Evolutionary conservation across 768 basidiomycete species (phyloP).

Genomic region (Psilocybe cubensis): DNA sequence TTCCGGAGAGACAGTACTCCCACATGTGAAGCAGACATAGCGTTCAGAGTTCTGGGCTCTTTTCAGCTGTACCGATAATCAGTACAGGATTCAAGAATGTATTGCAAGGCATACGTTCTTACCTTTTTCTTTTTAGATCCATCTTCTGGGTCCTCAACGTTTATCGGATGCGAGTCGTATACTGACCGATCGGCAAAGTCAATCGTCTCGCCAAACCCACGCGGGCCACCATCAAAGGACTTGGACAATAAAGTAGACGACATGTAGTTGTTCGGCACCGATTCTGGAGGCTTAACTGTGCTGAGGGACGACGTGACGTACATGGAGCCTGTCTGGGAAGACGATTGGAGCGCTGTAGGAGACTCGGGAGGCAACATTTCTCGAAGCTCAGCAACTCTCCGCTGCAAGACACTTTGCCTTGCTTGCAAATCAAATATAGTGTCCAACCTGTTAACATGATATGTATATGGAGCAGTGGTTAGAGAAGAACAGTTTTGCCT

Average conservation of each 20-base stretch:
- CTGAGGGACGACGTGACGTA: slow-evolving; percentile 43
- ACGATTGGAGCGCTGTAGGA: slow-evolving; percentile 25
- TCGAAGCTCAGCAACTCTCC: slow-evolving; percentile 52
- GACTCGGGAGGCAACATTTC: slow-evolving; percentile 29
- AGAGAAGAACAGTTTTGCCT: slow-evolving; percentile 19
- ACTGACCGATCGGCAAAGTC: slow-evolving; percentile 12
- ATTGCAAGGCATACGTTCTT: neutral
- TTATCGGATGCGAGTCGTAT: slow-evolving; percentile 13
- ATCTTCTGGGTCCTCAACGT: slow-evolving; percentile 51
- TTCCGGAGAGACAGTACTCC: slow-evolving; percentile 94
- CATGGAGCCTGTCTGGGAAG: slow-evolving; percentile 29
- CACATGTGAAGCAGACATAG: slow-evolving; percentile 91
- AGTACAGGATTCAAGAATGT: neutral
- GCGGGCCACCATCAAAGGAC: neutral
- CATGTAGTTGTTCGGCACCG: neutral
- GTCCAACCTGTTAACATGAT: slow-evolving; percentile 52
- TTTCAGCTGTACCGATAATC: slow-evolving; percentile 37
- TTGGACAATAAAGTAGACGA: neutral
- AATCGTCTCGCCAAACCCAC: neutral
- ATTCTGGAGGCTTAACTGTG: neutral
- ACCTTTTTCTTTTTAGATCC: slow-evolving; percentile 70
- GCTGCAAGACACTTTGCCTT: slow-evolving; percentile 82
- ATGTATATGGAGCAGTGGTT: neutral
- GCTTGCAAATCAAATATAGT: slow-evolving; percentile 83
- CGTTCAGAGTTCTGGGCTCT: slow-evolving; percentile 60